Evolutionary conservation across 306 rosid genomes (phyloP), one percentile per base, ranked within the genome.

Genomic region (Gynostemma pentaphyllum): DNA sequence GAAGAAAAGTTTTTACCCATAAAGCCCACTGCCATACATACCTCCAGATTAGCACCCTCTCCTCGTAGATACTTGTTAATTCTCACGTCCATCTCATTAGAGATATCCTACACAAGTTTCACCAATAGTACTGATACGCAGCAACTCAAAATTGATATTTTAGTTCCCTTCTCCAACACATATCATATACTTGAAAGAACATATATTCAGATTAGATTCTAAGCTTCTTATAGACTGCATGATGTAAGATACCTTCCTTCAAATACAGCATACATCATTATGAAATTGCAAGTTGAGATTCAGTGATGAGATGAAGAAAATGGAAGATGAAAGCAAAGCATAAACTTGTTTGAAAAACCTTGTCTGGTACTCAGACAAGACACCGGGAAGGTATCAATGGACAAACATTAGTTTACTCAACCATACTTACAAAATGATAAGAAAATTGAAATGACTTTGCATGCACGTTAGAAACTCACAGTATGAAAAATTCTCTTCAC

Each of bases 41-140:
- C 97, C 92, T 80, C 84, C 67, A 91, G 72, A 76, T 83, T 71
- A 16, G 81, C 76, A 64, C 72, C 81, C 55, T 72, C 83, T 34
- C 99, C 99, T 74, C 99, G 85, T 14, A 79, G 84, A 77, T 80
- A 92, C 85, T 92, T 92, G 70, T 84, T 74, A 14, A 71, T 62
- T 62, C 47, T 87, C 67, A 30, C 32, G 32, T 85, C 89, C 47
- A 82, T 49, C 68, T 87, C 98, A 67, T 82, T 74, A 37, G 73
- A 12, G 9, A 77, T 59, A 50, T 83, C 85, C 87, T 83, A 88
- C 74, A 52, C 26, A 55, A 8, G 3, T 55, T 55, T 53, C 59
- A 52, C 36, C 55, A 15, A 12, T 52, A 2, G 9, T 34, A 18
- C 16, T n/a, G 42, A 5, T 9, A 55, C 15, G n/a, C 41, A 30